Evolutionary conservation across 2,329 filamentous ascomycete genomes (phyloP).

Genomic region (Pseudogymnoascus verrucosus): DNA sequence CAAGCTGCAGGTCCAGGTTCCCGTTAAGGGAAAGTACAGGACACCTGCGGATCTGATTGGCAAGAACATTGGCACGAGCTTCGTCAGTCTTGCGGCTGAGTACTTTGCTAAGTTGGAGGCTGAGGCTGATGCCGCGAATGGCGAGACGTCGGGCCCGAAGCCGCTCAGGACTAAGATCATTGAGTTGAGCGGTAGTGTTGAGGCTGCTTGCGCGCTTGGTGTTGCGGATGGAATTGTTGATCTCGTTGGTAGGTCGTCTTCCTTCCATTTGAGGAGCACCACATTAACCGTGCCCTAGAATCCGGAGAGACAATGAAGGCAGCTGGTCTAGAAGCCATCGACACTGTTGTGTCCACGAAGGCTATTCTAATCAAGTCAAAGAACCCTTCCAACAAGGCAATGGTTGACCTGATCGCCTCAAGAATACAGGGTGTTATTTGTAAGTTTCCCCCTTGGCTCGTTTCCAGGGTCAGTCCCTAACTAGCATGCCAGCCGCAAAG

Average conservation of each 20-base stretch:
- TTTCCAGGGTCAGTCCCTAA: slow-evolving; percentile 13
- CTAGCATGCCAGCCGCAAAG: slow-evolving; percentile 56
- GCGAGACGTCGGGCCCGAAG: slow-evolving; percentile 31
- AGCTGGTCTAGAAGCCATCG: slow-evolving; percentile 86
- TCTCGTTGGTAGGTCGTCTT: slow-evolving; percentile 67
- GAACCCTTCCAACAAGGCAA: slow-evolving; percentile 66
- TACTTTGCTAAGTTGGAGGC: slow-evolving; percentile 78
- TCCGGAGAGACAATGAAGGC: slow-evolving; percentile 98
- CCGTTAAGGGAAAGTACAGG: slow-evolving; percentile 67
- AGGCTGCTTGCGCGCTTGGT: slow-evolving; percentile 90
- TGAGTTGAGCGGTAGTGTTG: slow-evolving; percentile 91
- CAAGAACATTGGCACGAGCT: slow-evolving; percentile 92
- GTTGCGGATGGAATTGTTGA: slow-evolving; percentile 97
- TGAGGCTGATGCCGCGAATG: slow-evolving; percentile 31
- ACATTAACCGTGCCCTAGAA: slow-evolving; percentile 46
- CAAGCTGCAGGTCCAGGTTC: slow-evolving; percentile 94
- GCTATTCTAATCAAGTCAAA: slow-evolving; percentile 90
- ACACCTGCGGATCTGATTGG: slow-evolving; percentile 74
- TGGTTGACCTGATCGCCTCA: slow-evolving; percentile 77
- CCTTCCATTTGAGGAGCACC: not conserved
- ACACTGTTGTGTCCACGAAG: slow-evolving; percentile 81
- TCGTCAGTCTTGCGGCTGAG: slow-evolving; percentile 71
- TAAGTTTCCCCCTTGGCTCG: slow-evolving; percentile 29
- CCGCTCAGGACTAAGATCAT: slow-evolving; percentile 81
- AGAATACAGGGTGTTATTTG: slow-evolving; percentile 90